Evolutionary conservation across 2,329 filamentous ascomycete species (phyloP).

Genomic region (Aspergillus felis): DNA sequence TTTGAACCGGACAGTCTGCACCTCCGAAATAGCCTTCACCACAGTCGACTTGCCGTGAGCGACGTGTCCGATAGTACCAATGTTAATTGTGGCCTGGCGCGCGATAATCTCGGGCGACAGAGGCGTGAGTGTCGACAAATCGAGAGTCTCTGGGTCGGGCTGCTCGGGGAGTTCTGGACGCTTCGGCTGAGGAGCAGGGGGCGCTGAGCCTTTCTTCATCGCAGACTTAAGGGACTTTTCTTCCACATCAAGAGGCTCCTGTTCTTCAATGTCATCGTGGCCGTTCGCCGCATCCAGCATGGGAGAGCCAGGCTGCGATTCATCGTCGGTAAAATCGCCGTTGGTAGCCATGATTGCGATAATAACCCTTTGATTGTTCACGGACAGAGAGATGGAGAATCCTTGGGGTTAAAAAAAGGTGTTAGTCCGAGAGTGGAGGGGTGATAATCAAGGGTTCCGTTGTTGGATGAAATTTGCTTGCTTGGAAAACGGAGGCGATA

Average conservation of each 20-base stretch:
- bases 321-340: conserved; percentile 53
- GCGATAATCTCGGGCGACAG: conserved; percentile 96
- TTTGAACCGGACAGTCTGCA: conserved; percentile 99
- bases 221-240: conserved; percentile 75
- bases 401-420: conserved; percentile 2
- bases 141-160: conserved; percentile 85
- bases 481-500: conserved; percentile 29
- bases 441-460: conserved; percentile 18
- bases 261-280: conserved; percentile 71
- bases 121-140: conserved; percentile 74
- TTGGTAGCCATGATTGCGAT: conserved; percentile 52
- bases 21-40: conserved; percentile 97
- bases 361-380: not conserved
- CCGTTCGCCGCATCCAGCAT: conserved; percentile 46
- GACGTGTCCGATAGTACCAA: conserved; percentile 97
- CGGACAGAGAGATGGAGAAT: conserved; percentile 3
- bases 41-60: conserved; percentile 98
- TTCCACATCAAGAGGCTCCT: conserved; percentile 62
- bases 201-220: conserved; percentile 65
- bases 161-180: conserved; percentile 75
- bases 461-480: conserved; percentile 34
- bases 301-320: conserved; percentile 54
- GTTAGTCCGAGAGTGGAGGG: conserved; percentile 4
- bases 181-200: conserved; percentile 54
- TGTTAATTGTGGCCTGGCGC: conserved; percentile 97